Base-by-base conservation (phyloP, 371 early-diverging fungal genomes). In the Mucor piriformis region DNA sequence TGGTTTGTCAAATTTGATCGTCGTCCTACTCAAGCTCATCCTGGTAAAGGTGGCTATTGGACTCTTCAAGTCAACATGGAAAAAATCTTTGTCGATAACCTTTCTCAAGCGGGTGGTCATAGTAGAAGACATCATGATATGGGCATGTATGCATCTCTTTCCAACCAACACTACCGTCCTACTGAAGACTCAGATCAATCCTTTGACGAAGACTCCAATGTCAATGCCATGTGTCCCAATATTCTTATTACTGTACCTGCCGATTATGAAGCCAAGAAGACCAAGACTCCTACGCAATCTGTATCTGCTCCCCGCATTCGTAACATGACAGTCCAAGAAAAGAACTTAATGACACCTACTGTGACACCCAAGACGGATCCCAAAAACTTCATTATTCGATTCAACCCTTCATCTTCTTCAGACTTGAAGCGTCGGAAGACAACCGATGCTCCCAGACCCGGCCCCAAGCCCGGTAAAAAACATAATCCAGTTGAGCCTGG, bases 31-130 rank as follows among this genome's bases (percentile, higher is more conserved):
- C 88, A 92, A 58, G 94, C 95, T 60, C 77, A 75, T 57, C 93
- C 93, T 6, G 99, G 99, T 25, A 99, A 99, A 76, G 99, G 99
- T 12, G 86, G 92, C 18, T 97, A 92, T 62, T 99, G 99, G 99
- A 88, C 90, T 5, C 74, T 93, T 12, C 86, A 92, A 50, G 48
- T 72, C 8, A 77, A 74, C 2, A 71, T 72, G 34, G 81, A 81
- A 54, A 70, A 70, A 20, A 50, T 66, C 23, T 81, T 77, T 61
- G 74, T 81, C 27, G 81, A 77, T 18, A 77, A 76, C 24, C 51
- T 81, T 20, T 68, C 72, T 23, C 76, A 77, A 46, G 72, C 76
- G 1, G 76, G 81, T 44, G 74, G 76, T 20, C 78, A 72, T 43
- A 76, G 72, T 40, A 65, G 80, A 23, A 74, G 74, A 53, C 80